Percentiles rank a stretch among this genome's conserved stretches.
phyloP scores from a whole-genome alignment of 2,329 filamentous ascomycete species.

The Aspergillus pseudonomiae region DNA sequence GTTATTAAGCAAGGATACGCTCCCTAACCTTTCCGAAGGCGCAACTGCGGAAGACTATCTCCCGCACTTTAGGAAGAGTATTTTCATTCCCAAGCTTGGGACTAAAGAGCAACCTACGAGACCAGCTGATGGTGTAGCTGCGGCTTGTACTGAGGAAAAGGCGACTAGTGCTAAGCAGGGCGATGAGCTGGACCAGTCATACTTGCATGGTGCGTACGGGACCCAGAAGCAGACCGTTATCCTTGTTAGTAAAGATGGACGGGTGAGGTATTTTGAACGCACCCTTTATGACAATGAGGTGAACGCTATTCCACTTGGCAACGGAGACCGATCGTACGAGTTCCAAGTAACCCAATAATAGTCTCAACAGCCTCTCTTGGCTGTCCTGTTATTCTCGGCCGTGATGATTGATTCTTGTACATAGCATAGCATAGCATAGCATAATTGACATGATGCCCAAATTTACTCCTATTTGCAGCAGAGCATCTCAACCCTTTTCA shows the following conservation, averaged over 20 bases:
- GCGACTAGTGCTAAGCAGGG: slow-evolving; percentile 9
- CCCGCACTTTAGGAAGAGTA: slow-evolving; percentile 59
- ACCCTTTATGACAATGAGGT: slow-evolving; percentile 61
- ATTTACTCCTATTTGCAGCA: neutral
- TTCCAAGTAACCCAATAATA: slow-evolving; percentile 24
- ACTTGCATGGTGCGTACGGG: slow-evolving; percentile 59
- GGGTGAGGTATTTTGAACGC: slow-evolving; percentile 64
- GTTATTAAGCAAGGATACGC: slow-evolving; percentile 57
- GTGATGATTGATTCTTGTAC: neutral
- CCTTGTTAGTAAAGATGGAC: slow-evolving; percentile 57
- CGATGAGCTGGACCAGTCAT: slow-evolving; percentile 31
- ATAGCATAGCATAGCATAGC: neutral
- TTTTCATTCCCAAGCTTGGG: slow-evolving; percentile 63
- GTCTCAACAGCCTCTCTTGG: neutral
- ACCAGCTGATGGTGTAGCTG: slow-evolving; percentile 40
- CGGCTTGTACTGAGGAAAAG: slow-evolving; percentile 20
- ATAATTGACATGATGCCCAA: neutral
- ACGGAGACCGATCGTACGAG: slow-evolving; percentile 51
- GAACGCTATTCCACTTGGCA: slow-evolving; percentile 47
- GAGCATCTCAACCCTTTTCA: neutral
- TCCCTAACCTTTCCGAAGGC: slow-evolving; percentile 55
- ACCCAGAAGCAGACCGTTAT: slow-evolving; percentile 68
- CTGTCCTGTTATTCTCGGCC: neutral
- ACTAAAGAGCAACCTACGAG: slow-evolving; percentile 45
- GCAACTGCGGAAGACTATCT: slow-evolving; percentile 58